Percentiles rank a stretch among this genome's conserved stretches.
Evolutionary conservation across 495 filamentous ascomycete genomes (phyloP).

Genomic region (Penicillium flavigenum): DNA sequence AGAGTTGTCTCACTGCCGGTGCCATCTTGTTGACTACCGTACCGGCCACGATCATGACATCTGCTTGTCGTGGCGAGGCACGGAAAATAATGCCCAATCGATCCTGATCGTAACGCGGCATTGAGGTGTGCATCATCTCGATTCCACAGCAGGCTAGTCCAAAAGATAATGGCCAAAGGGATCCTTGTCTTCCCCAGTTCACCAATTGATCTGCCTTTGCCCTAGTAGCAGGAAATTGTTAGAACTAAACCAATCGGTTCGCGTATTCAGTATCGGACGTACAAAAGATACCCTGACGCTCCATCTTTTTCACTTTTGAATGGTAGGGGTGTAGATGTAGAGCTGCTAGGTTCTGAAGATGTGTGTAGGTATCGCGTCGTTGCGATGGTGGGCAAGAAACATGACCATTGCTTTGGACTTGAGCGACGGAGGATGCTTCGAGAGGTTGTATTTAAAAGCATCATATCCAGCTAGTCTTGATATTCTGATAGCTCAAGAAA

Average conservation of each 20-base stretch:
- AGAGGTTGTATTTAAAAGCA: background rate
- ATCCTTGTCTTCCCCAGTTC: constrained; percentile 88
- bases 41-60: constrained; percentile 94
- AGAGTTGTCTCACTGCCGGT: constrained; percentile 82
- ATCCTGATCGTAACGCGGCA: constrained; percentile 92
- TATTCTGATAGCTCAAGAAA: background rate
- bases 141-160: constrained; percentile 90
- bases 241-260: background rate
- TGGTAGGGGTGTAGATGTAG: background rate
- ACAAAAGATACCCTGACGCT: constrained; percentile 14
- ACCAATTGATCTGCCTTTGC: constrained; percentile 79
- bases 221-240: constrained; percentile 37
- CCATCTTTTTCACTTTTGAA: constrained; percentile 7
- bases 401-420: constrained; percentile 2
- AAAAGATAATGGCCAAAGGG: constrained; percentile 92
- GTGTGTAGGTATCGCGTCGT: constrained; percentile 2
- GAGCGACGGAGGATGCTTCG: constrained; percentile 1
- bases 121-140: constrained; percentile 95
- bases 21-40: constrained; percentile 97
- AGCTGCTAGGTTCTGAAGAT: constrained; percentile 1
- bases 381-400: constrained; percentile 1
- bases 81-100: constrained; percentile 92
- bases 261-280: background rate
- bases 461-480: background rate
- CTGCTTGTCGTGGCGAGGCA: constrained; percentile 84